phyloP scores from a whole-genome alignment of 768 basidiomycete species.

The Tulasnella sp. region DNA sequence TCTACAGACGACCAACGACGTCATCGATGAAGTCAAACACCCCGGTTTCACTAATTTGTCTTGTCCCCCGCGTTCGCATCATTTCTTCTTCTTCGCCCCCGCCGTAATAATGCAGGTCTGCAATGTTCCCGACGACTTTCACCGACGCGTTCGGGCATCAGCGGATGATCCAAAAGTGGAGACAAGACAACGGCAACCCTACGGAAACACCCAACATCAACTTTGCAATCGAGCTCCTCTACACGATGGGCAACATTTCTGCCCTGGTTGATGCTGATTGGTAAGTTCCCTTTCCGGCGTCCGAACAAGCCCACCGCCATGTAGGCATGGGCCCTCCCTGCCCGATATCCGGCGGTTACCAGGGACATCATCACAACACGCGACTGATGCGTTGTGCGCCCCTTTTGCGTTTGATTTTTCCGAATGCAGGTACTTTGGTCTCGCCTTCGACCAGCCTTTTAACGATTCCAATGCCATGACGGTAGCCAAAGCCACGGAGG shows the following conservation, averaged over 20 bases:
- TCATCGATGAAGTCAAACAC: conserved; percentile 29
- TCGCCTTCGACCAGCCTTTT: conserved; percentile 33
- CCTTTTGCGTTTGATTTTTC: not conserved
- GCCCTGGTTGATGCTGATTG: conserved; percentile 56
- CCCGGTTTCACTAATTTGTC: conserved; percentile 35
- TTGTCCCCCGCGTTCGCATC: conserved; percentile 31
- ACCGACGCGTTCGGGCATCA: conserved; percentile 37
- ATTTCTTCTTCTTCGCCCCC: not conserved
- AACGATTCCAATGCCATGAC: conserved; percentile 22
- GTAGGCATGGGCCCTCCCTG: not conserved
- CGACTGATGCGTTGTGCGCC: not conserved
- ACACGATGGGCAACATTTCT: conserved; percentile 60
- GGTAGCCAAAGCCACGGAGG: conserved; percentile 57
- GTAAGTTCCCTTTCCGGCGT: conserved; percentile 41
- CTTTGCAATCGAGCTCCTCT: conserved; percentile 63
- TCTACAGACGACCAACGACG: not conserved
- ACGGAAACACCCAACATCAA: conserved; percentile 66
- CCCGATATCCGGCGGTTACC: not conserved
- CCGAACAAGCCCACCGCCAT: not conserved
- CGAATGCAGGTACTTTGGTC: conserved; percentile 35
- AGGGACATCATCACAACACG: not conserved
- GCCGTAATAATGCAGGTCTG: not conserved
- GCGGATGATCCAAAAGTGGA: conserved; percentile 41
- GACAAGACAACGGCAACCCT: not conserved
- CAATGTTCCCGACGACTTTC: conserved; percentile 16